These are phyloP conservation scores for Zostera marina DNA, from an alignment of 116 monocot genomes.

Conservation along the genomic window DNA sequence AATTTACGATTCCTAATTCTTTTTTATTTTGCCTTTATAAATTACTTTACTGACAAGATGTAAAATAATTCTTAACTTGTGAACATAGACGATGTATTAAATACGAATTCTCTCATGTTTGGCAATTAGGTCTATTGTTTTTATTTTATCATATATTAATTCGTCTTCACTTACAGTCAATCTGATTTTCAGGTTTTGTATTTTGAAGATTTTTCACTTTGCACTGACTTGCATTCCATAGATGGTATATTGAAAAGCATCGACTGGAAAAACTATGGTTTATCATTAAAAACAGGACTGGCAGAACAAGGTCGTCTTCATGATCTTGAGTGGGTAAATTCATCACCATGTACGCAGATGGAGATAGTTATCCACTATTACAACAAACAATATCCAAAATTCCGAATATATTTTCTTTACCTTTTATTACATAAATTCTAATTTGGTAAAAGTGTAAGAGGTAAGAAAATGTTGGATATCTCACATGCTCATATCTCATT, in stretches of 20 bases:
- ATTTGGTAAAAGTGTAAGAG: neutral
- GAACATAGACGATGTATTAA: too few species aligned
- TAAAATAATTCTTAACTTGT: too few species aligned
- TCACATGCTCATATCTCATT: too few species aligned
- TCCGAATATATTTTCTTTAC: neutral
- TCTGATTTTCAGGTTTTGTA: conserved; percentile 38
- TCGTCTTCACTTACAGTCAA: neutral
- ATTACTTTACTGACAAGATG: too few species aligned
- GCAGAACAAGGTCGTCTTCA: conserved; percentile 25
- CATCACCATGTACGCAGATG: conserved; percentile 27
- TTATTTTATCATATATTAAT: neutral
- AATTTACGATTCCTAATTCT: too few species aligned
- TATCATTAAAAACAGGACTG: conserved; percentile 25
- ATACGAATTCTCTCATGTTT: neutral
- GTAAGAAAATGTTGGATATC: neutral
- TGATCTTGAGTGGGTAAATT: conserved; percentile 50
- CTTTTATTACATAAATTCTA: neutral
- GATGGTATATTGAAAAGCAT: conserved; percentile 30
- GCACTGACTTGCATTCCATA: conserved; percentile 19
- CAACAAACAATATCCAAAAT: conserved; percentile 39
- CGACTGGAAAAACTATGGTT: conserved; percentile 60
- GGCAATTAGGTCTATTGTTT: neutral
- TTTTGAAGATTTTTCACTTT: conserved; percentile 50
- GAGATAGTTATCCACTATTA: conserved; percentile 60
- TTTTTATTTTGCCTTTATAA: too few species aligned